These are phyloP conservation scores for Lophiotrema nucula DNA, from an alignment of 495 filamentous ascomycete species.

Conservation along the genomic window DNA sequence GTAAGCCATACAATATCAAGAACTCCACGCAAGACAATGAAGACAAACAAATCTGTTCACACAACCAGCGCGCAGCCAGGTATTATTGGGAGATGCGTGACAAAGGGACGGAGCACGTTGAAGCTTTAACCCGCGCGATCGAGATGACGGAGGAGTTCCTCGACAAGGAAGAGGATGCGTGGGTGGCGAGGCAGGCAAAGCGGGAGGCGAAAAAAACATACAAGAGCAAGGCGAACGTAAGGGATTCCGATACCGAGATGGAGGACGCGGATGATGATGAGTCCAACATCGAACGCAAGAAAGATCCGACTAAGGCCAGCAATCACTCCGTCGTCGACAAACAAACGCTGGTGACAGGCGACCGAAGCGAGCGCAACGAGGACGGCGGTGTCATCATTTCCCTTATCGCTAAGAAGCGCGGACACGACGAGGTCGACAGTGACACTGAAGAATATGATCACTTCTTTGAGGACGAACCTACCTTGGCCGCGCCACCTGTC, in stretches of 20 bases:
- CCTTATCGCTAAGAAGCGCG: background rate
- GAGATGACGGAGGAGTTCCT: background rate
- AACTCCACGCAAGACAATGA: background rate
- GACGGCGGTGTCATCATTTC: background rate
- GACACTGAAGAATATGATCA: background rate
- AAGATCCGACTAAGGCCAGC: too few species aligned
- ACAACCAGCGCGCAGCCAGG: constrained; percentile 12
- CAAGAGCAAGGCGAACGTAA: too few species aligned
- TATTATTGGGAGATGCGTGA: constrained; percentile 13
- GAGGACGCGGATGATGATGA: too few species aligned
- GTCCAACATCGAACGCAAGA: too few species aligned
- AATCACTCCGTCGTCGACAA: background rate
- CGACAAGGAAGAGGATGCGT: constrained; percentile 1
- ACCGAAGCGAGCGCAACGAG: background rate
- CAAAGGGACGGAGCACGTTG: background rate
- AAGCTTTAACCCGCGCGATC: constrained; percentile 5
- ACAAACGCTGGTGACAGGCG: background rate
- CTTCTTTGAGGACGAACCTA: too few species aligned
- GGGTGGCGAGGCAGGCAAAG: too few species aligned
- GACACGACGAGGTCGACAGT: background rate
- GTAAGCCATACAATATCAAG: constrained; percentile 9
- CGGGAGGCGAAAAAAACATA: too few species aligned
- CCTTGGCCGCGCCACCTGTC: background rate
- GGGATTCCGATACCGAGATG: too few species aligned
- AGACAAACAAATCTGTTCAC: background rate